Base-by-base conservation (phyloP, 495 filamentous ascomycete species). In the Neurospora tetraspora region DNA sequence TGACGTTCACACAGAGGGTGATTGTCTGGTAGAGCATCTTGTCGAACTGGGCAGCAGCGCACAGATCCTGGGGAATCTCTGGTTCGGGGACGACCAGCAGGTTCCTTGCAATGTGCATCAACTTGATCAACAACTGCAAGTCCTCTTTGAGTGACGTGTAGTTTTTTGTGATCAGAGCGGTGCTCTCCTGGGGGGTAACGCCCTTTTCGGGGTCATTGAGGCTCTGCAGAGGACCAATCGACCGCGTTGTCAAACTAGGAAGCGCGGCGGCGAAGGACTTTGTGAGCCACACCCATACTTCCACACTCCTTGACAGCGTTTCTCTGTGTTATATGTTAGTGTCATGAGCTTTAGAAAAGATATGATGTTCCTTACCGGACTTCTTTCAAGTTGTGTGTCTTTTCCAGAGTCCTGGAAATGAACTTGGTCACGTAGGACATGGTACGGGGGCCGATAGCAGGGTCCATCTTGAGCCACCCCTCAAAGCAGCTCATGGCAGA, bases 61-160 rank as follows among this genome's bases (percentile, higher is more conserved):
- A 94, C n/a, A 96, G 85, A 75, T 97, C 92, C 78, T 98, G 94
- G 8, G 91, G 91, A 38, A 91, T 88, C 77, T 93, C 92, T 14
- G 84, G 84, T 70, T 86, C 83, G 20, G 92, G 93, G 5, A 89
- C 91, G 7, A 93, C 92, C 3, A 97, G 86, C 59, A 95, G 85
- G 79, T 98, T 97, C 69, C 94, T 86, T 14, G 91, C 91, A 77
- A 97, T 93, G 38, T 92, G 89, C 78, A 94, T 90, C 18, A 97
- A 80, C 81, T 93, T 93, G 82, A 95, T 94, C 27, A 97, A 82
- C 69, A 93, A 87, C 78, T 94, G 91, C 45, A 98, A 85, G 77
- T 97, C 93, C 73, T 92, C 91, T 76, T 92, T 89, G 69, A 97
- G 83, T 9, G 86, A 86, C 23, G 86, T 85, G 74, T 93, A 91